Percentiles rank a stretch among this genome's conserved stretches.
Conservation (phyloP, 2,329 filamentous ascomycete genomes). For the Juglanconis sp. region DNA sequence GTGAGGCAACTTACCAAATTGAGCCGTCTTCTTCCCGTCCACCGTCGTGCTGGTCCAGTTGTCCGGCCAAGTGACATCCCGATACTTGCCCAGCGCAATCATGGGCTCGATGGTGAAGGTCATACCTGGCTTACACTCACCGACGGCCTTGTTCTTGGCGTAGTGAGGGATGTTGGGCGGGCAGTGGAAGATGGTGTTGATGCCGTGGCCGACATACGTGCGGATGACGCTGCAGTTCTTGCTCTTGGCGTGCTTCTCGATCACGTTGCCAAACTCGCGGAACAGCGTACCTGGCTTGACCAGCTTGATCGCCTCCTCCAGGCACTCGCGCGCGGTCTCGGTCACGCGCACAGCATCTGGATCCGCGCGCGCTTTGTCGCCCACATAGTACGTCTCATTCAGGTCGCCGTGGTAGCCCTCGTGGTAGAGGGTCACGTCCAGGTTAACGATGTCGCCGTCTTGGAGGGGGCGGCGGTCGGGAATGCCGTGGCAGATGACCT, state of each 20-base stretch:
- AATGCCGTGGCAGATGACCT: conserved; percentile 98
- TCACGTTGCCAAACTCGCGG: conserved; percentile 88
- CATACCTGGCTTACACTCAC: conserved; percentile 92
- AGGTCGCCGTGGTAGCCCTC: conserved; percentile 93
- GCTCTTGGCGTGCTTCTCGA: conserved; percentile 90
- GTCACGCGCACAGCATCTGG: conserved; percentile 86
- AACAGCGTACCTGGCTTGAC: conserved; percentile 93
- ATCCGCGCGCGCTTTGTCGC: conserved; percentile 78
- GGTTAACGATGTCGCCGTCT: conserved; percentile 95
- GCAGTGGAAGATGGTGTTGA: conserved; percentile 91
- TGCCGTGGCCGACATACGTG: conserved; percentile 93
- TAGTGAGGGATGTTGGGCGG: conserved; percentile 96
- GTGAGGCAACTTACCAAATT: conserved; percentile 68
- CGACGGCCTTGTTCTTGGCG: conserved; percentile 96
- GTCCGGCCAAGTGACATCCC: conserved; percentile 95
- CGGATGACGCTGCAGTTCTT: conserved; percentile 86
- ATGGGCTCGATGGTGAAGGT: conserved; percentile 99
- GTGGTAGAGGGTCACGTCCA: conserved; percentile 93
- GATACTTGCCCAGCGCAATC: conserved; percentile 88
- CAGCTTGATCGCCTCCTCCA: conserved; percentile 85
- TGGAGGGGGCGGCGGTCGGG: conserved; percentile 83
- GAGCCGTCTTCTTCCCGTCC: conserved; percentile 85
- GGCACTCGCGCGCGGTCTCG: conserved; percentile 82
- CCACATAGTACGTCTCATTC: conserved; percentile 98
- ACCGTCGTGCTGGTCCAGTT: conserved; percentile 96